Evolutionary conservation across 164 flowering plant genomes (phyloP).

Genomic region (Litsea cubeba): DNA sequence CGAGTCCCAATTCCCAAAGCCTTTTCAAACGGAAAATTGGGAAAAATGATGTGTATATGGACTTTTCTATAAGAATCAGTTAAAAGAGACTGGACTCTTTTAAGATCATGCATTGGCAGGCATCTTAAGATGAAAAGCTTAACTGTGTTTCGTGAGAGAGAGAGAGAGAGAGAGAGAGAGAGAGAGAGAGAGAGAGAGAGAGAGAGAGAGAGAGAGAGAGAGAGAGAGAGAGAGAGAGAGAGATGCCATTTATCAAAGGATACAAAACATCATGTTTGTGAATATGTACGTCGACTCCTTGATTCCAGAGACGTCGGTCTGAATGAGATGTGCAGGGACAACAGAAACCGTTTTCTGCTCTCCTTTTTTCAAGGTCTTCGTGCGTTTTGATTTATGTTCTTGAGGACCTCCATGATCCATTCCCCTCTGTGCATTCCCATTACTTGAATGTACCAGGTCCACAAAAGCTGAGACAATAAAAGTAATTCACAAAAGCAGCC

Average conservation of each 20-base stretch:
- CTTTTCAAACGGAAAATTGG: no score
- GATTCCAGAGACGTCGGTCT: slow-evolving; percentile 67
- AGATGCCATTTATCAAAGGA: slow-evolving; percentile 31
- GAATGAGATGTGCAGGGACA: slow-evolving; percentile 81
- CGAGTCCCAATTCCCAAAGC: no score
- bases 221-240: not conserved
- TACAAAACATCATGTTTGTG: slow-evolving; percentile 82
- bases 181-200: not conserved
- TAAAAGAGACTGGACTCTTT: no score
- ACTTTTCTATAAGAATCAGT: no score
- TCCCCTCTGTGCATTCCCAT: slow-evolving; percentile 76
- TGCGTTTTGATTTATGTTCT: slow-evolving; percentile 33
- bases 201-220: not conserved
- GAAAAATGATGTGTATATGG: no score
- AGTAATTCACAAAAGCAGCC: not conserved
- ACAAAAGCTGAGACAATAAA: slow-evolving; percentile 54
- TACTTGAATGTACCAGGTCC: slow-evolving; percentile 78
- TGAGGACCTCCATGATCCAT: slow-evolving; percentile 30
- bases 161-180: not conserved
- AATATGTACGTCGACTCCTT: slow-evolving; percentile 64
- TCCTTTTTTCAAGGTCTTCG: slow-evolving; percentile 41
- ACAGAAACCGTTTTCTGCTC: slow-evolving; percentile 44
- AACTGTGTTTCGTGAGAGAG: no score
- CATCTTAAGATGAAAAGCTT: no score
- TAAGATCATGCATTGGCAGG: no score